These are phyloP conservation scores for Heterobasidion occidentale DNA, from an alignment of 1,284 basidiomycete species.

Conservation along the genomic window DNA sequence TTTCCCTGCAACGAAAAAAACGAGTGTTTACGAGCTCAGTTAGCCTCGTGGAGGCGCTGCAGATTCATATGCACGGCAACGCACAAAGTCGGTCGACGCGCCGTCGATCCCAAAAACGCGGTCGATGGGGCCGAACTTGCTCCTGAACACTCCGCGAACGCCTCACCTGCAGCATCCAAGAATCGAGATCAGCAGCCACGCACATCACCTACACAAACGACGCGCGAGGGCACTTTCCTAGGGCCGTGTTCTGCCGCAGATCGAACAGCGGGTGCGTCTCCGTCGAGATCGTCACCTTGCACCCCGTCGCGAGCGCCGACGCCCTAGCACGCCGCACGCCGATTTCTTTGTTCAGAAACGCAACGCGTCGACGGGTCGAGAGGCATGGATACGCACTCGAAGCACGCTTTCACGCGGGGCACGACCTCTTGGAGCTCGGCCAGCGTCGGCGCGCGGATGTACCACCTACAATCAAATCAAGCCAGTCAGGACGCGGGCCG, in stretches of 20 bases:
- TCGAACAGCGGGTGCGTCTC: slow-evolving; percentile 28
- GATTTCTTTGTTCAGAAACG: too few species aligned
- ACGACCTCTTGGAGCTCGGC: slow-evolving; percentile 42
- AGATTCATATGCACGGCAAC: not conserved
- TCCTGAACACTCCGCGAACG: too few species aligned
- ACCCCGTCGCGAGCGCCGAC: slow-evolving; percentile 62
- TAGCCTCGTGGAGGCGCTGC: not conserved
- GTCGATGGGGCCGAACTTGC: not conserved
- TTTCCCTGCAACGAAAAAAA: slow-evolving; percentile 41
- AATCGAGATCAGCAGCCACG: not conserved
- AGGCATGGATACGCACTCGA: slow-evolving; percentile 25
- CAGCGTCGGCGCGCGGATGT: slow-evolving; percentile 56
- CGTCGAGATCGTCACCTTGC: slow-evolving; percentile 38
- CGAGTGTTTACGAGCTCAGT: not conserved
- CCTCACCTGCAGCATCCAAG: not conserved
- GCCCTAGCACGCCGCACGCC: slow-evolving; percentile 35
- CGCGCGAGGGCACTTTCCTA: slow-evolving; percentile 32
- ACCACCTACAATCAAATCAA: slow-evolving; percentile 27
- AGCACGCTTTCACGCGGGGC: slow-evolving; percentile 19
- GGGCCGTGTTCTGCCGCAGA: slow-evolving; percentile 50
- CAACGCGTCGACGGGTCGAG: not conserved
- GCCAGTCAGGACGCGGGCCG: not conserved
- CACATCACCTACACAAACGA: not conserved
- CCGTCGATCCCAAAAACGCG: slow-evolving; percentile 8
- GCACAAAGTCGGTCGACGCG: slow-evolving; percentile 16